phyloP scores from a whole-genome alignment of 2,329 filamentous ascomycete genomes.

The Eurotiales sp. region DNA sequence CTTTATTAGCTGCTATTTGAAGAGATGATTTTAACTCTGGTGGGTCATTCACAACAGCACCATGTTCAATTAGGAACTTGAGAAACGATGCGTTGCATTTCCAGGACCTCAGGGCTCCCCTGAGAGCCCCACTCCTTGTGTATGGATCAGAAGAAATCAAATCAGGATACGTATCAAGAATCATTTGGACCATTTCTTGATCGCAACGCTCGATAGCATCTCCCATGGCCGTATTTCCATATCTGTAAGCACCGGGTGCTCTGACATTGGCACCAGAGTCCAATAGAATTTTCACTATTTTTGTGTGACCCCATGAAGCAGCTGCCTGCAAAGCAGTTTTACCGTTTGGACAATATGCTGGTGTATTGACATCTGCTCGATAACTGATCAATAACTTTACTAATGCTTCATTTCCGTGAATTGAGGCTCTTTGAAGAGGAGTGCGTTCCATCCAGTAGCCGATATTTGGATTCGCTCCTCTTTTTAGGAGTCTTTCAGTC shows the following conservation, averaged over 20 bases:
- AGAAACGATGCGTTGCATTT: constrained; percentile 26
- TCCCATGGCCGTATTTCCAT: constrained; percentile 18
- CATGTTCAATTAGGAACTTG: constrained; percentile 28
- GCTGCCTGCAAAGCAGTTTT: constrained; percentile 17
- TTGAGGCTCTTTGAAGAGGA: constrained; percentile 17
- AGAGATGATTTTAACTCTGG: constrained; percentile 16
- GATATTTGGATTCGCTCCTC: constrained; percentile 12
- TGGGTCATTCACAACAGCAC: constrained; percentile 12
- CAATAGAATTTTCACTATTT: constrained; percentile 19
- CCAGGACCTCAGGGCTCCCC: constrained; percentile 4
- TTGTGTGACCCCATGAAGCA: constrained; percentile 12
- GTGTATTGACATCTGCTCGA: constrained; percentile 19
- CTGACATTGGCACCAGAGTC: constrained; percentile 18
- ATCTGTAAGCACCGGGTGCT: background rate
- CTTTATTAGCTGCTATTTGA: constrained; percentile 15
- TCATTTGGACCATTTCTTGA: constrained; percentile 17
- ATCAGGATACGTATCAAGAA: constrained; percentile 19
- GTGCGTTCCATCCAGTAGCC: constrained; percentile 11
- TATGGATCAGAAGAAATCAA: constrained; percentile 11
- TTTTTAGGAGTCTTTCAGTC: constrained; percentile 14
- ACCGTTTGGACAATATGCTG: background rate
- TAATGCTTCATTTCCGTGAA: constrained; percentile 11
- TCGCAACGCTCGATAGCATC: constrained; percentile 12
- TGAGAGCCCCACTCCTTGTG: constrained; percentile 6
- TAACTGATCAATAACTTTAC: constrained; percentile 16